A percentile compares a stretch with the other conserved stretches of the same genome.
Evolutionary conservation across 2,329 filamentous ascomycete species (phyloP).

Genomic region (Aspergillus glaucus): DNA sequence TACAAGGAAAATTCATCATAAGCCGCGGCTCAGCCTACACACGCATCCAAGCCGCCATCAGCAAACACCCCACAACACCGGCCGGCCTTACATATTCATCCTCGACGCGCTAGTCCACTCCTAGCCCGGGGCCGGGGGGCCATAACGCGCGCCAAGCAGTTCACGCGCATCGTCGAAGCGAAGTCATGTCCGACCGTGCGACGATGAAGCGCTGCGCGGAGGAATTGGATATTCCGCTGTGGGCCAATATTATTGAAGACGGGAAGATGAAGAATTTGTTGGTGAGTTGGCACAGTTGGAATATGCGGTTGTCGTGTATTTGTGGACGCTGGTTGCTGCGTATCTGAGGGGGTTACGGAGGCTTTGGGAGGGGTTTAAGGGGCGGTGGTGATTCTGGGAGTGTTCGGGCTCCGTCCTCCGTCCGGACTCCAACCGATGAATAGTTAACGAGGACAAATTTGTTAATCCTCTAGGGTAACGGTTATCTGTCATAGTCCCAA

Average conservation of each 20-base stretch:
- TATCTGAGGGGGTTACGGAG: too few relatives aligned
- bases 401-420: too few relatives aligned
- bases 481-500: too few relatives aligned
- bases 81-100: conserved; percentile 41
- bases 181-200: conserved; percentile 43
- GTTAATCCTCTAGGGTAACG: too few relatives aligned
- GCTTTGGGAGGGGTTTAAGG: too few relatives aligned
- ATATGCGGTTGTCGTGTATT: conserved; percentile 38
- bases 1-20: conserved; percentile 43
- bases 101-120: conserved; percentile 35
- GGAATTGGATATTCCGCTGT: conserved; percentile 35
- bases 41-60: conserved; percentile 43
- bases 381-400: too few relatives aligned
- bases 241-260: conserved; percentile 42
- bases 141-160: conserved; percentile 35
- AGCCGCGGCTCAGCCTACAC: conserved; percentile 40
- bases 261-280: conserved; percentile 39
- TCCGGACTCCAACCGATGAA: too few relatives aligned
- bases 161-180: conserved; percentile 39
- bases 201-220: conserved; percentile 23
- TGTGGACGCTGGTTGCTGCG: too few relatives aligned
- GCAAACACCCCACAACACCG: conserved; percentile 39
- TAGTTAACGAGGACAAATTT: too few relatives aligned
- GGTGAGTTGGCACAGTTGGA: conserved; percentile 29
- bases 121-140: conserved; percentile 42